Evolutionary conservation across 2,329 filamentous ascomycete species (phyloP), one percentile per base, ranked within the genome.

Genomic region (Scorias spongiosa): DNA sequence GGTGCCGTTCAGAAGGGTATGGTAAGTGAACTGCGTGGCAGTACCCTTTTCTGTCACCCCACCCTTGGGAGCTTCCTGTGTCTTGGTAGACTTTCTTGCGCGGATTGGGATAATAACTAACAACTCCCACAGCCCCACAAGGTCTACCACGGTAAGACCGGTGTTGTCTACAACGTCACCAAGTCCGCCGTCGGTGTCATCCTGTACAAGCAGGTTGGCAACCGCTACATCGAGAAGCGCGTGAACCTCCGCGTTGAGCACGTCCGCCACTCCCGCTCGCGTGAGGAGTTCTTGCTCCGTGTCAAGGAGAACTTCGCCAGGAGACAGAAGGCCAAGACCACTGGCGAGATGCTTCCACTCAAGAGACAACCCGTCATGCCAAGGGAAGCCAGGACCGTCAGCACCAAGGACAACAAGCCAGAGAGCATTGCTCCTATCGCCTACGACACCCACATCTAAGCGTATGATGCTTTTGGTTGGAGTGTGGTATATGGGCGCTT

Each of bases 211-310:
- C 86, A 93, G 71, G 91, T 98, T 68, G 87, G 88, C 74, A 91
- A 96, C 82, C 84, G 89, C 65, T 98, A 95, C 81, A 78, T 98
- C 69, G 91, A 98, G 84, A 98, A 98, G 87, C 89, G 91, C 70
- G 81, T 98, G 76, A 96, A 94, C 81, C 77, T 98, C 74, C 86
- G 91, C 67, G 72, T 96, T 71, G 91, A 98, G 82, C 91, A 98
- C 81, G 78, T 98, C 72, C 72, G 74, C 64, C 84, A 84, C 66
- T 96, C 89, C 59, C 84, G 91, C 68, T 96, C 89, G 63, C 80
- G 91, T 66, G 89, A 96, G 63, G 89, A 91, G 69, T 96, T 98
- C 78, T 71, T 96, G 64, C 81, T 78, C 74, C 83, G 89, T 64
- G 89, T 98, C 69, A 96, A 96, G 85, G 72, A 78, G 66, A 96